Evolutionary conservation across 768 basidiomycete species (phyloP), one percentile per base, ranked within the genome.

Genomic region (Thelephora aurantiotincta): DNA sequence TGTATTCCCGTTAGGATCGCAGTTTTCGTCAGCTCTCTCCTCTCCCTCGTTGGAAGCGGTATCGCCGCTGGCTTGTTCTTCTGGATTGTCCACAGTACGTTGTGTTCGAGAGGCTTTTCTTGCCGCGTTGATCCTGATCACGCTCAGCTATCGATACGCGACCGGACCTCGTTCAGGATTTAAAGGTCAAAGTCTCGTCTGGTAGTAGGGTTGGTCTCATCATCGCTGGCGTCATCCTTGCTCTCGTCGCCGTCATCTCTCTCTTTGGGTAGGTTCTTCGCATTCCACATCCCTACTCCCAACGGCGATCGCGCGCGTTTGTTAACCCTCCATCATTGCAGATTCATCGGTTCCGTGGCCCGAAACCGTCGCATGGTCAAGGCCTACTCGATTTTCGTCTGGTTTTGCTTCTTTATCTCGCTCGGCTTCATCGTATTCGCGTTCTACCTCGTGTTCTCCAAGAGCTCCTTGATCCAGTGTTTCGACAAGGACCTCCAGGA

Each of bases 1-100:
- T 61, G 60, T 48, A 61, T 61, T 35, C 60, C 60, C 41, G 60
- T 61, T 45, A 57, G 60, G 43, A 44, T 46, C 6, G 60, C 50
- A 16, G 60, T 59, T 35, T 61, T 59, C 58, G n/a, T 61, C 48
- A 53, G 56, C 48, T 61, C 58, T 3, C 42, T 58, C 44, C 48
- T 55, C 9, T 55, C 58, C 48, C 36, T 55, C 33, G 26, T 26
- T 11, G 30, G 36, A 5, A 54, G 54, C n/a, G 20, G 46, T 11
- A 11, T 47, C 5, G 43, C 53, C 2, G 52, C 50, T 6, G 14
- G 54, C 0, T 55, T 7, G 7, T 7, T n/a, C 20, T 20, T 33
- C 38, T 36, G 35, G 2, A 19, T 16, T 4, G 46, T 46, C 18
- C 30, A 2, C 20, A 19, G 19, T 16, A 41, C 9, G 38, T 22